phyloP scores from a whole-genome alignment of 2,329 filamentous ascomycete genomes.

The Alternaria triticina region DNA sequence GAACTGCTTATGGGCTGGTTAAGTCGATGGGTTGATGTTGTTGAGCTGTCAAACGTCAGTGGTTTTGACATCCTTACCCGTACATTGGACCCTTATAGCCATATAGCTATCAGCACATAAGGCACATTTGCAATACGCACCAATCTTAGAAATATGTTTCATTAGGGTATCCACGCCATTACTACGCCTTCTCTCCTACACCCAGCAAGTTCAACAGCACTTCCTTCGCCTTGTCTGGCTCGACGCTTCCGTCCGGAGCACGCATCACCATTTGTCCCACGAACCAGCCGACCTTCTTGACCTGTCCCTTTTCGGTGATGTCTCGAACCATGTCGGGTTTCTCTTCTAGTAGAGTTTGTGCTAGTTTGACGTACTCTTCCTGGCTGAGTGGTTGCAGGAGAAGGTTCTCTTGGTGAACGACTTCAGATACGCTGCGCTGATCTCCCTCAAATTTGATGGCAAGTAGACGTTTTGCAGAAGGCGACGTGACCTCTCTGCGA shows the following conservation, averaged over 20 bases:
- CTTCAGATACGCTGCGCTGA: constrained; percentile 54
- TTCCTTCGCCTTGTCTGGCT: constrained; percentile 64
- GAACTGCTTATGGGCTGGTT: neutral
- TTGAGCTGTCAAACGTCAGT: neutral
- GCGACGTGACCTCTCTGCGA: constrained; percentile 56
- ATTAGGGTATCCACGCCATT: constrained; percentile 5
- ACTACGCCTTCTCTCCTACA: constrained; percentile 3
- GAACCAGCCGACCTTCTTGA: constrained; percentile 71
- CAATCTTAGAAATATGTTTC: neutral
- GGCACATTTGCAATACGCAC: neutral
- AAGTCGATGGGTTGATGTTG: neutral
- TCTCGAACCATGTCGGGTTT: constrained; percentile 65
- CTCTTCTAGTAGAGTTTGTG: constrained; percentile 59
- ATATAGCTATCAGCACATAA: neutral
- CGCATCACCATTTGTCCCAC: constrained; percentile 71
- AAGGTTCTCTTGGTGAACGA: constrained; percentile 65
- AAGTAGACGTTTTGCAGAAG: constrained; percentile 67
- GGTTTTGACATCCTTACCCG: neutral
- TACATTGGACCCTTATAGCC: neutral
- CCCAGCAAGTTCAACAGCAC: constrained; percentile 59
- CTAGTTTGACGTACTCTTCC: constrained; percentile 63
- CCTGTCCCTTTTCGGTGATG: constrained; percentile 64
- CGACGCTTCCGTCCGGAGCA: constrained; percentile 66
- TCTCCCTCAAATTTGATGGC: constrained; percentile 61
- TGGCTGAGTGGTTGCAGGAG: constrained; percentile 61